Evolutionary conservation across 352 stramenopile species (phyloP).

Genomic region (Phytophthora quininea): DNA sequence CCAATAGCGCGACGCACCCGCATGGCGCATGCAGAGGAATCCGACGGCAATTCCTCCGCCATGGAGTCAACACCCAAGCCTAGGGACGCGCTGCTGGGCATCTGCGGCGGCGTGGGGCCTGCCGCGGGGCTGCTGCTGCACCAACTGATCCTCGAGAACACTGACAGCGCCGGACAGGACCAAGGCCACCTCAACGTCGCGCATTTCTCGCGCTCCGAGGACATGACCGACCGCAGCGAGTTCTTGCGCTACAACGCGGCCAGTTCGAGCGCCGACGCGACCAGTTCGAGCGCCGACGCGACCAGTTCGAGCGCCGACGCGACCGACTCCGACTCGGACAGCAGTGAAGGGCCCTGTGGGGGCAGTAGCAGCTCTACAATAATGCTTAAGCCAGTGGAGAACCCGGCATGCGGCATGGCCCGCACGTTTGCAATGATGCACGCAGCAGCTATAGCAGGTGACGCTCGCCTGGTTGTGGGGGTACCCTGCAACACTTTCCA

Average conservation of each 20-base stretch:
- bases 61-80: constrained; percentile 18
- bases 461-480: constrained; percentile 53
- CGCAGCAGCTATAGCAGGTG: constrained; percentile 37
- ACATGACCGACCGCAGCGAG: constrained; percentile 79
- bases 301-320: too few species aligned
- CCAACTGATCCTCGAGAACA: constrained; percentile 76
- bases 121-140: constrained; percentile 76
- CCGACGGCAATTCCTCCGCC: neutral
- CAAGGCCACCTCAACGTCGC: constrained; percentile 71
- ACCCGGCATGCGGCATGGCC: constrained; percentile 75
- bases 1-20: too few species aligned
- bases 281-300: too few species aligned
- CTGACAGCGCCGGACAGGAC: constrained; percentile 63
- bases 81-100: constrained; percentile 66
- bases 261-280: constrained; percentile 9
- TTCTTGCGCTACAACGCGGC: constrained; percentile 43
- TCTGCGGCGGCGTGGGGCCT: constrained; percentile 75
- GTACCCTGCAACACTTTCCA: constrained; percentile 85
- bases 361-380: neutral
- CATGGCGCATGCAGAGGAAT: neutral
- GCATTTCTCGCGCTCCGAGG: constrained; percentile 76
- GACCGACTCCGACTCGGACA: constrained; percentile 29
- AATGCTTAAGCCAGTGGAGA: constrained; percentile 45
- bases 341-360: constrained; percentile 1
- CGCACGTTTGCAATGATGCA: constrained; percentile 79